Evolutionary conservation across 2,329 filamentous ascomycete species (phyloP).

Genomic region (Botrytis fragariae): DNA sequence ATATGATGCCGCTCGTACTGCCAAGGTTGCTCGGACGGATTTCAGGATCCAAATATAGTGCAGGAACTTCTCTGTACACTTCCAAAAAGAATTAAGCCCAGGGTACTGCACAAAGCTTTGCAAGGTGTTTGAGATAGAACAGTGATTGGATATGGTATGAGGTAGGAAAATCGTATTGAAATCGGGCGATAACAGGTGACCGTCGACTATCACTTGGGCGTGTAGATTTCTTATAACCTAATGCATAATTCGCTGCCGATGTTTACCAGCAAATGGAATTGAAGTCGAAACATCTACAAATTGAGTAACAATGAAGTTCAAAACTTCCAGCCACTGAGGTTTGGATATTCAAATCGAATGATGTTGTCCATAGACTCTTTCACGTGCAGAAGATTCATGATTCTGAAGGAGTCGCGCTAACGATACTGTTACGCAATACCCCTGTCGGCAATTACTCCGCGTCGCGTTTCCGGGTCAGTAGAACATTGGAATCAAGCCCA

Average conservation of each 20-base stretch:
- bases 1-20: not conserved
- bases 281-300: not conserved
- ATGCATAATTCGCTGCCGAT: not conserved
- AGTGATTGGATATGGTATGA: not conserved
- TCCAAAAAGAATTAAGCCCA: not conserved
- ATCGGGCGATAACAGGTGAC: not conserved
- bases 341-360: not conserved
- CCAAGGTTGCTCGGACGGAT: constrained; percentile 2
- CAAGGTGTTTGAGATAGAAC: not conserved
- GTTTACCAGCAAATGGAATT: not conserved
- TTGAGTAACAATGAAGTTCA: not conserved
- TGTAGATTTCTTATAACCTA: not conserved
- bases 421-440: not conserved
- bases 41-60: not conserved
- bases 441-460: not conserved
- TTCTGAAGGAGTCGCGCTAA: not conserved
- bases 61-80: not conserved
- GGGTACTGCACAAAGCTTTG: not conserved
- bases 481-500: not conserved
- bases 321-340: not conserved
- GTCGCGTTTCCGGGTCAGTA: not conserved
- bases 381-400: not conserved
- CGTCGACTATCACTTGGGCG: not conserved
- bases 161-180: not conserved
- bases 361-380: not conserved